These are phyloP conservation scores for Carex arenaria DNA, from an alignment of 202 grass and related monocot species.

Conservation along the genomic window DNA sequence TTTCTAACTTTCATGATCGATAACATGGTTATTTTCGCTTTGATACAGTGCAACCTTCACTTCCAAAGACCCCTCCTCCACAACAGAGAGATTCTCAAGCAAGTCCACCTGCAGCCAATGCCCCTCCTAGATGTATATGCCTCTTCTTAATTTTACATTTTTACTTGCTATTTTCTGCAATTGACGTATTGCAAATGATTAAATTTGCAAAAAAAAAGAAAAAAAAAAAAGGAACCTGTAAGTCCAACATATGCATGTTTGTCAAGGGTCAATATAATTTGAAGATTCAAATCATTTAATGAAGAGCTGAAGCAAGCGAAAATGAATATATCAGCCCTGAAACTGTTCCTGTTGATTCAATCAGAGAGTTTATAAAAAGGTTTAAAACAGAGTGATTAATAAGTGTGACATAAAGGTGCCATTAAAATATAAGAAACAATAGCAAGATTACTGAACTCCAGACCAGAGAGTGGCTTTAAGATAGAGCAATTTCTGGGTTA, in stretches of 20 bases:
- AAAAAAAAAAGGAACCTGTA: background rate
- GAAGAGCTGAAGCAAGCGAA: background rate
- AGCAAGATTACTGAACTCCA: background rate
- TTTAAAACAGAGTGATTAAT: background rate
- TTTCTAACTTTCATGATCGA: background rate
- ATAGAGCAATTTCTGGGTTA: background rate
- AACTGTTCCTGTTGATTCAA: background rate
- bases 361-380: background rate
- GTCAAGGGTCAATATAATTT: background rate
- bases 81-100: slow-evolving; percentile 26
- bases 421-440: background rate
- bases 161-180: background rate
- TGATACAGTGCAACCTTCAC: slow-evolving; percentile 24
- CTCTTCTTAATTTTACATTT: background rate
- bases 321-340: background rate
- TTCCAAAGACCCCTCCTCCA: slow-evolving; percentile 14
- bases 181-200: background rate
- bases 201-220: background rate
- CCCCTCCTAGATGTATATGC: background rate
- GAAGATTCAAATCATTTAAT: background rate
- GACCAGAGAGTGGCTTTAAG: background rate
- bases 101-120: slow-evolving; percentile 32
- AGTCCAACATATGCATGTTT: background rate
- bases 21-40: background rate
- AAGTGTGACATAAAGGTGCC: background rate